A percentile compares a stretch with the other conserved stretches of the same genome.
phyloP scores from a whole-genome alignment of 257 asterid genomes.

The Ophiorrhiza pumila region DNA sequence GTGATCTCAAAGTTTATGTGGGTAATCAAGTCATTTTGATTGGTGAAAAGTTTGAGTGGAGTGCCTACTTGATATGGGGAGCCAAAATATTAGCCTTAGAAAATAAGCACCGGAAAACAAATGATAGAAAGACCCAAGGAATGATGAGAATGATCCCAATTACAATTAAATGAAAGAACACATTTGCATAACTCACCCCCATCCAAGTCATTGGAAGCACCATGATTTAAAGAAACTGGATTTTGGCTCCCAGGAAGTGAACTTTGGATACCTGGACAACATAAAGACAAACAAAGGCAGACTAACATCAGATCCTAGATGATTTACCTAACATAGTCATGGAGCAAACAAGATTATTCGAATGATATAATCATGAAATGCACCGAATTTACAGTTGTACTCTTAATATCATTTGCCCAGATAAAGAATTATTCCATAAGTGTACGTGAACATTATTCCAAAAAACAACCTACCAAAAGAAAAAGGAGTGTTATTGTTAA shows the following conservation, averaged over 20 bases:
- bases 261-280: constrained; percentile 29
- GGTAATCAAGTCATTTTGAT: not conserved
- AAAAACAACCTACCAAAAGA: constrained; percentile 36
- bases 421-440: not conserved
- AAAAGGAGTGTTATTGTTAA: constrained; percentile 30
- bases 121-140: not conserved
- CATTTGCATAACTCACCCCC: constrained; percentile 25
- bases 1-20: not conserved
- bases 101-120: not conserved
- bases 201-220: constrained; percentile 31
- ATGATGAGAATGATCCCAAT: no score
- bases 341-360: constrained; percentile 1
- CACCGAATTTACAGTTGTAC: not conserved
- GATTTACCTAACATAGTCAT: not conserved
- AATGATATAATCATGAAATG: not conserved
- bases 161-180: not conserved
- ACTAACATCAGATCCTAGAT: not conserved
- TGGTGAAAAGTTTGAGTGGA: not conserved
- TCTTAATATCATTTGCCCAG: not conserved
- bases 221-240: constrained; percentile 15
- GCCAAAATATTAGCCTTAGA: not conserved
- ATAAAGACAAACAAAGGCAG: not conserved
- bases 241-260: constrained; percentile 29
- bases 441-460: not conserved
- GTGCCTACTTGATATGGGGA: not conserved